Percentiles rank a stretch among this genome's conserved stretches.
Evolutionary conservation across 129 eudicot genomes (phyloP).

Genomic region (Escallonia rubra): DNA sequence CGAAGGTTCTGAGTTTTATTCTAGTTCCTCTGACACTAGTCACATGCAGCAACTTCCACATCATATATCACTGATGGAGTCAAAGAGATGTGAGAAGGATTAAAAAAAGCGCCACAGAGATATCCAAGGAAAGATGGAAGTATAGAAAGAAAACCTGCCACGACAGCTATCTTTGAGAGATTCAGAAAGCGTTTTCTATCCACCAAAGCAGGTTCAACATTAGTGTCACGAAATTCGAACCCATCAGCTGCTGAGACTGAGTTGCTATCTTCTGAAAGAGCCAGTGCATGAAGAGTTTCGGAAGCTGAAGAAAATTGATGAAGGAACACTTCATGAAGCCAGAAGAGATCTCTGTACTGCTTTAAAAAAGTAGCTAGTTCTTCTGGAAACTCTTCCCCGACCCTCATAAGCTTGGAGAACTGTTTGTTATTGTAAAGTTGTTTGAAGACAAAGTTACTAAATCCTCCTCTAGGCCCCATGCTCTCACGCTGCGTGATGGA

Average conservation of each 20-base stretch:
- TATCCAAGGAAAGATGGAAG: not conserved
- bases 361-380: constrained; percentile 65
- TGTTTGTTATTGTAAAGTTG: constrained; percentile 66
- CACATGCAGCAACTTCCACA: not conserved
- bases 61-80: not conserved
- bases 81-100: constrained; percentile 8
- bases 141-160: constrained; percentile 62
- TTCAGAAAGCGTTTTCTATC: constrained; percentile 72
- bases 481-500: constrained; percentile 61
- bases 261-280: constrained; percentile 52
- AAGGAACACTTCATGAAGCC: constrained; percentile 91
- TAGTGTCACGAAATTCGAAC: constrained; percentile 16
- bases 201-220: constrained; percentile 38
- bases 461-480: constrained; percentile 94
- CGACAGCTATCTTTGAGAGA: constrained; percentile 85
- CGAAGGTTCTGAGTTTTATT: not conserved
- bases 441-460: constrained; percentile 71
- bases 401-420: constrained; percentile 72
- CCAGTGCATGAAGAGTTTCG: constrained; percentile 68
- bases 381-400: constrained; percentile 91
- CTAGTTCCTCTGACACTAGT: not conserved
- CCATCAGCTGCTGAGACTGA: constrained; percentile 33
- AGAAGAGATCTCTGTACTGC: constrained; percentile 71
- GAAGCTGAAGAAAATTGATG: constrained; percentile 77
- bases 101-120: not conserved